Conservation (phyloP, 106 monocot species). For the Dioscorea dumetorum region DNA sequence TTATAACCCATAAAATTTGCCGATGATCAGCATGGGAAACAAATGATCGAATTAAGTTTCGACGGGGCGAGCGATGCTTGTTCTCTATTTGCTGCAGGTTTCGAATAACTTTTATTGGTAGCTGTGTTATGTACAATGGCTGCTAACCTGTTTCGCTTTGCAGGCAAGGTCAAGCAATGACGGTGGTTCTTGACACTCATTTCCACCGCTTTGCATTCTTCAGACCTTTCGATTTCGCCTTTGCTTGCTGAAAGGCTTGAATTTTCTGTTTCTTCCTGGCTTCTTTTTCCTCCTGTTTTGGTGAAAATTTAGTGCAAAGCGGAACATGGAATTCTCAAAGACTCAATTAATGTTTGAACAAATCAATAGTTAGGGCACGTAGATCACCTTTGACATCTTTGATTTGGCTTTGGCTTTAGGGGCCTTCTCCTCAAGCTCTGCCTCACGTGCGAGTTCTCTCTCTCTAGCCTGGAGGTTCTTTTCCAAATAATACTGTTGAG, state of each 20-base stretch:
- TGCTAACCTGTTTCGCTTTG: background rate
- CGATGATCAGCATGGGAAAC: too few relatives aligned
- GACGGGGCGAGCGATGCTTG: too few relatives aligned
- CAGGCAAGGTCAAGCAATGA: background rate
- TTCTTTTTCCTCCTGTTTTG: constrained; percentile 77
- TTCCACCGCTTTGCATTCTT: constrained; percentile 96
- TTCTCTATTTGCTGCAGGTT: too few relatives aligned
- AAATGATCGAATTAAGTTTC: too few relatives aligned
- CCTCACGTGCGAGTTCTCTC: constrained; percentile 74
- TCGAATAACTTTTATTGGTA: too few relatives aligned
- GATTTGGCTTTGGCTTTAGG: constrained; percentile 96
- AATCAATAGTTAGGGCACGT: background rate
- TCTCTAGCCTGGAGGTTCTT: constrained; percentile 94
- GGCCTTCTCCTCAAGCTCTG: constrained; percentile 84
- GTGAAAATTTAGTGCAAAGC: background rate
- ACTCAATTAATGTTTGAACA: background rate
- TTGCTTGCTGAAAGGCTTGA: constrained; percentile 82
- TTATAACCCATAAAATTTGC: too few relatives aligned
- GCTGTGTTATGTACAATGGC: background rate
- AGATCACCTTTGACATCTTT: constrained; percentile 94
- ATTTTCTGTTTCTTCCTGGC: constrained; percentile 90
- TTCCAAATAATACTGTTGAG: constrained; percentile 87
- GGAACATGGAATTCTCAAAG: background rate
- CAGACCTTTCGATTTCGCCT: constrained; percentile 76
- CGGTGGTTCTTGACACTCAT: constrained; percentile 9